A percentile compares a stretch with the other conserved stretches of the same genome.
phyloP scores from a whole-genome alignment of 2,329 filamentous ascomycete species.

The Sphaerulina musiva region DNA sequence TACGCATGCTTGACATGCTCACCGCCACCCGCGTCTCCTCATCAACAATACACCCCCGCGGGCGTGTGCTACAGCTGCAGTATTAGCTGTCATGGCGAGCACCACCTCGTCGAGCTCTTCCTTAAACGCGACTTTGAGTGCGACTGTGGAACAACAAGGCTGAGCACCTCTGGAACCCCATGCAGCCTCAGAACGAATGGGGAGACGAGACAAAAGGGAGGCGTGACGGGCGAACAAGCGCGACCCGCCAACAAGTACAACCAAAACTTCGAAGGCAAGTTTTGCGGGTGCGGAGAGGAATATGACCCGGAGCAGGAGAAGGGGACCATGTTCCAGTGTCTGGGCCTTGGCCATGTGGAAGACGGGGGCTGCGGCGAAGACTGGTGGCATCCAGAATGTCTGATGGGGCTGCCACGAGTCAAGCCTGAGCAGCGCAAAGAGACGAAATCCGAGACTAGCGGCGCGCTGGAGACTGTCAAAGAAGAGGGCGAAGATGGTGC shows the following conservation, averaged over 20 bases:
- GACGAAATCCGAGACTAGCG: conserved; percentile 21
- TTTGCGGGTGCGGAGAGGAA: conserved; percentile 81
- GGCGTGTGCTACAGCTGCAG: conserved; percentile 96
- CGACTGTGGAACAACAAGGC: conserved; percentile 84
- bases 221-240: conserved; percentile 68
- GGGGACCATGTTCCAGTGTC: conserved; percentile 96
- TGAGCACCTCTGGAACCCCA: conserved; percentile 57
- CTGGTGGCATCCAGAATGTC: conserved; percentile 93
- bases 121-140: conserved; percentile 92
- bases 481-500: conserved; percentile 32
- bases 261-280: conserved; percentile 87
- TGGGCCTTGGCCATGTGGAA: conserved; percentile 73
- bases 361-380: conserved; percentile 91
- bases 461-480: conserved; percentile 24
- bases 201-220: conserved; percentile 66
- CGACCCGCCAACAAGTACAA: conserved; percentile 78
- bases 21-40: conserved; percentile 59
- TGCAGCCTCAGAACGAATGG: conserved; percentile 71
- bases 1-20: conserved; percentile 95
- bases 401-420: conserved; percentile 70
- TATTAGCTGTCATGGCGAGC: conserved; percentile 92
- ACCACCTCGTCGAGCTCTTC: conserved; percentile 91
- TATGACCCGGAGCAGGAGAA: conserved; percentile 87
- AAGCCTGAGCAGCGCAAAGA: conserved; percentile 41
- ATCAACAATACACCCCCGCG: conserved; percentile 62